Conservation (phyloP, 495 filamentous ascomycete species). For the Hypomontagnella monticulosa region DNA sequence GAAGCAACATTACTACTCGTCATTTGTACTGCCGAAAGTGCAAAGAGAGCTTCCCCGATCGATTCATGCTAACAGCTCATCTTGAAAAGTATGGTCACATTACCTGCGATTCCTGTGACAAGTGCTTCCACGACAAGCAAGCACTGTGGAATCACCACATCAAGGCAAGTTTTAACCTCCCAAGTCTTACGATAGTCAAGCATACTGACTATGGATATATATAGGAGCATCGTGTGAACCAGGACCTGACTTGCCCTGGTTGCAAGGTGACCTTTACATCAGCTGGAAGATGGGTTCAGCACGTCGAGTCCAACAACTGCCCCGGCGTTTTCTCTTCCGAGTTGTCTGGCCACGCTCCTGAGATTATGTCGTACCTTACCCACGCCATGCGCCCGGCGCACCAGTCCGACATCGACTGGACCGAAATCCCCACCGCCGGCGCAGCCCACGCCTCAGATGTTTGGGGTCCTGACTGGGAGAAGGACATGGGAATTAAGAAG, state of each 20-base stretch:
- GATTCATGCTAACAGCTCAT: too few relatives aligned
- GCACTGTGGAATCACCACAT: slow-evolving; percentile 19
- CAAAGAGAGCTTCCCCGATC: too few relatives aligned
- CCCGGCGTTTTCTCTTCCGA: slow-evolving; percentile 32
- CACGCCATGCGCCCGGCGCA: slow-evolving; percentile 15
- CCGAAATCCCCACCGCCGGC: slow-evolving; percentile 2
- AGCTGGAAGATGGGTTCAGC: slow-evolving; percentile 33
- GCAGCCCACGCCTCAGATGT: slow-evolving; percentile 21
- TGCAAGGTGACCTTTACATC: slow-evolving; percentile 37
- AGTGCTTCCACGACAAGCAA: background rate
- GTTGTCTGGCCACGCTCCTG: slow-evolving; percentile 11
- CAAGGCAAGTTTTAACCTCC: slow-evolving; percentile 9
- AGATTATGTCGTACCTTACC: slow-evolving; percentile 20
- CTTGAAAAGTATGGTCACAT: too few relatives aligned
- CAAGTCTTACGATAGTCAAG: background rate
- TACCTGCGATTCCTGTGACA: too few relatives aligned
- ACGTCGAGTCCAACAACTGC: slow-evolving; percentile 45
- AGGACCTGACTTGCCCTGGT: slow-evolving; percentile 48
- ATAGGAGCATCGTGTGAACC: slow-evolving; percentile 40
- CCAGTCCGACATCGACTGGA: too few relatives aligned
- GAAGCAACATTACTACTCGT: too few relatives aligned
- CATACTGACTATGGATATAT: background rate
- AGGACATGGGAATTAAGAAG: too few relatives aligned
- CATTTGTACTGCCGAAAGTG: too few relatives aligned
- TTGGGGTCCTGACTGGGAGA: slow-evolving; percentile 22